phyloP scores from a whole-genome alignment of 352 stramenopile genomes.

The Nothophytophthora sp. region DNA sequence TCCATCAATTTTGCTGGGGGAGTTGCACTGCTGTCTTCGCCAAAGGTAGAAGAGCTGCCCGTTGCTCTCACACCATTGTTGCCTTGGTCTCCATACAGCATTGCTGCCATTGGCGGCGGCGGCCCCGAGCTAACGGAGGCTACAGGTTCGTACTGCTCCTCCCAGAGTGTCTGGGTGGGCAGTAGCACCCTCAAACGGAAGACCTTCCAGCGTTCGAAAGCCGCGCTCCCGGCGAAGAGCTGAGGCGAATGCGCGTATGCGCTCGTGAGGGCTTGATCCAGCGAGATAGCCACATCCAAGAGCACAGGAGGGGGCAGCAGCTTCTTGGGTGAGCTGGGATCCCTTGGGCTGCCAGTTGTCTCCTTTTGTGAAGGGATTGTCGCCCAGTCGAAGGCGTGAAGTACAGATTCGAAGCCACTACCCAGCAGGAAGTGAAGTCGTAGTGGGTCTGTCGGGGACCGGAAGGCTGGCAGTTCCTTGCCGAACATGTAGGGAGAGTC shows the following conservation, averaged over 20 bases:
- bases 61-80: too few relatives aligned
- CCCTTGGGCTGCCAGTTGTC: not conserved
- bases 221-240: constrained; percentile 41
- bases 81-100: constrained; percentile 17
- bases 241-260: constrained; percentile 56
- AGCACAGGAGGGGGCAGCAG: constrained; percentile 43
- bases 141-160: constrained; percentile 51
- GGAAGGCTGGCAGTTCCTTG: constrained; percentile 68
- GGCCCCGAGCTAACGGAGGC: constrained; percentile 8
- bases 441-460: constrained; percentile 49
- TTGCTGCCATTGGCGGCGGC: constrained; percentile 13
- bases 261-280: constrained; percentile 69
- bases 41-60: not conserved
- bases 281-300: constrained; percentile 73
- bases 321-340: constrained; percentile 1
- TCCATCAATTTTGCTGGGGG: not conserved
- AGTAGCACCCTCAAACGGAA: constrained; percentile 54
- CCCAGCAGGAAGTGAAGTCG: constrained; percentile 57
- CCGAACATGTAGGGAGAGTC: constrained; percentile 83
- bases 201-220: constrained; percentile 43
- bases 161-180: constrained; percentile 66
- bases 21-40: not conserved
- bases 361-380: constrained; percentile 4
- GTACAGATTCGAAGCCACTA: constrained; percentile 43
- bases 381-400: constrained; percentile 35